Evolutionary conservation across 2,329 filamentous ascomycete genomes (phyloP), one percentile per base, ranked within the genome.

Genomic region (Fusarium incarnatum): DNA sequence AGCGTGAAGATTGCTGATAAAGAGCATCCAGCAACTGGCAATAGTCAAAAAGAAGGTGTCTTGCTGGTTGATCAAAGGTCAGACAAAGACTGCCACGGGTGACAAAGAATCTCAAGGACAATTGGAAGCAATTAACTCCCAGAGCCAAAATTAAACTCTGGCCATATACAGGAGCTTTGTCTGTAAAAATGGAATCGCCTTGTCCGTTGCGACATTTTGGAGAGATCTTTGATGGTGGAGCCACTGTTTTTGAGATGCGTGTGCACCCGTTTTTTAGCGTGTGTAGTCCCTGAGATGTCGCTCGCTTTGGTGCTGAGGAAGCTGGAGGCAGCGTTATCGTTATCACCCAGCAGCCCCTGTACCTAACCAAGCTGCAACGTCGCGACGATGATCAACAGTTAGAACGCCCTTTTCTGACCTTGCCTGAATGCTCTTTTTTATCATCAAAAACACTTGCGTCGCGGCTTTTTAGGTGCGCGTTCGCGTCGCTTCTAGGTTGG

Each of bases 401-500:
- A 65, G 57, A 27, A 58, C 58, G 66, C 56, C 66, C 44, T 47
- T 57, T 56, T 67, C 56, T 67, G 69, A 58, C 48, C 67, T 28
- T 56, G 37, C 37, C 64, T 68, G 56, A 44, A 70, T 75, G 71
- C 71, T 67, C 71, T 67, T 67, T 64, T 64, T 72, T 74, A 68
- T 72, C 63, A 71, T 61, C 64, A 65, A 70, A 68, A 67, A 69
- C 64, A 53, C 49, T 53, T 53, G 49, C 32, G 37, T 20, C 49
- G 49, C 34, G n/a, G 49, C 23, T 53, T 22, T 53, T 53, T 53
- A 53, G 49, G n/a, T 53, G 25, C 49, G 49, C 49, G 49, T 22
- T 75, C 70, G 68, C 61, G 56, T 63, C 57, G 61, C 56, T 75
- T 72, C 63, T 75, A 69, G 68, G 65, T 60, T 58, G 61, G 70